phyloP scores from a whole-genome alignment of 805 yeast genomes.

The Ogataea methanolica region DNA sequence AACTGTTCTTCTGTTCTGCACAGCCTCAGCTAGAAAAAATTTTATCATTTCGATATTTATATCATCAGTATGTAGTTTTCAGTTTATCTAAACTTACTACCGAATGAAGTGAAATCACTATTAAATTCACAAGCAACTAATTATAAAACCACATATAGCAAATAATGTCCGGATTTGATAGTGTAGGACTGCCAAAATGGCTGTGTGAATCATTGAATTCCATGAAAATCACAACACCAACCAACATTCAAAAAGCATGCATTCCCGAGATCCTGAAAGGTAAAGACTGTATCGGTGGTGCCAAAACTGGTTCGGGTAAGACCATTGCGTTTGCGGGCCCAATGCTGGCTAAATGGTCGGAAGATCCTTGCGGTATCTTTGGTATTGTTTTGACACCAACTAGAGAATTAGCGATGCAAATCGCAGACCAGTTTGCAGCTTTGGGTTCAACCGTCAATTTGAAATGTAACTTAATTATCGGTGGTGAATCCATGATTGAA shows the following conservation, averaged over 20 bases:
- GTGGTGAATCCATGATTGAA: constrained; percentile 91
- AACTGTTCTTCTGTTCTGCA: too few species aligned
- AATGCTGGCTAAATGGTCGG: constrained; percentile 90
- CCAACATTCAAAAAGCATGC: constrained; percentile 82
- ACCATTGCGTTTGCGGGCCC: constrained; percentile 98
- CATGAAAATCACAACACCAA: constrained; percentile 80
- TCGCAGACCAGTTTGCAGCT: constrained; percentile 94
- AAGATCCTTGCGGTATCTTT: constrained; percentile 89
- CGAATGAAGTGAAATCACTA: too few species aligned
- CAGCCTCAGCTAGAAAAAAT: too few species aligned
- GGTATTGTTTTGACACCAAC: constrained; percentile 90
- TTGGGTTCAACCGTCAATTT: constrained; percentile 87
- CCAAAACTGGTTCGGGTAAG: constrained; percentile 97
- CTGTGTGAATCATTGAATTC: constrained; percentile 71
- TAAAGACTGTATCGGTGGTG: constrained; percentile 95
- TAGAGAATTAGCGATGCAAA: constrained; percentile 91
- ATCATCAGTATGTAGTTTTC: too few species aligned
- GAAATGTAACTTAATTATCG: constrained; percentile 78
- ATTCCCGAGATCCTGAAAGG: constrained; percentile 84
- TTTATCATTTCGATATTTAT: too few species aligned
- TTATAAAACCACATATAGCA: not conserved
- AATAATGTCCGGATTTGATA: constrained; percentile 18
- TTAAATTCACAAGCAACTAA: too few species aligned
- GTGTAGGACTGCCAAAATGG: constrained; percentile 83
- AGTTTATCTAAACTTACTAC: too few species aligned